Conservation (phyloP, 2,329 filamentous ascomycete genomes). For the Penicillium sp. region DNA sequence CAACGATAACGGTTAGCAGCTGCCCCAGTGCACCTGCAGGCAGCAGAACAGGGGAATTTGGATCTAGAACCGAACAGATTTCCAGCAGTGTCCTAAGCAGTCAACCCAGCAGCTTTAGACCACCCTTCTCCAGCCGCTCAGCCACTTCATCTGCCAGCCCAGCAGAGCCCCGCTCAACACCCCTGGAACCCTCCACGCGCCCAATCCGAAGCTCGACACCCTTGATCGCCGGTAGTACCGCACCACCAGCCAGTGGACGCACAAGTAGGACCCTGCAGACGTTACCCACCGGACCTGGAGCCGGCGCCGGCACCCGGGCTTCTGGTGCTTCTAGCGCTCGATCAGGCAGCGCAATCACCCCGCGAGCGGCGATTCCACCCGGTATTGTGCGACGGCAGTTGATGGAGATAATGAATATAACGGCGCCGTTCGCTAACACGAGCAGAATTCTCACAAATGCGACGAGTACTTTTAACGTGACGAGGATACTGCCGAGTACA, state of each 20-base stretch:
- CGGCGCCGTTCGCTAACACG: conserved; percentile 17
- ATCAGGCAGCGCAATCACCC: not conserved
- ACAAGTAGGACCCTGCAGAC: conserved; percentile 5
- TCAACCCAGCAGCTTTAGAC: not conserved
- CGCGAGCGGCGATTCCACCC: conserved; percentile 4
- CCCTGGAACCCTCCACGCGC: not conserved
- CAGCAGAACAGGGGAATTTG: not conserved
- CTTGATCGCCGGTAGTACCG: not conserved
- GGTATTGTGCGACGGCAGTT: conserved; percentile 15
- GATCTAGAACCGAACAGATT: not conserved
- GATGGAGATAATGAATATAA: conserved; percentile 9
- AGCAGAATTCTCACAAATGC: conserved; percentile 15
- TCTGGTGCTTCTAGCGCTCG: not conserved
- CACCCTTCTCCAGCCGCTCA: not conserved
- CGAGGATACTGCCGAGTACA: not conserved
- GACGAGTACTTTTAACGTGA: conserved; percentile 15
- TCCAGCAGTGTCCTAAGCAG: not conserved
- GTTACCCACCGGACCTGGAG: not conserved
- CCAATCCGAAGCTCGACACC: conserved; percentile 6
- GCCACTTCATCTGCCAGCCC: not conserved
- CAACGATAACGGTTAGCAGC: conserved; percentile 7
- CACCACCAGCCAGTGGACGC: not conserved
- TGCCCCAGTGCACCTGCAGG: conserved; percentile 1
- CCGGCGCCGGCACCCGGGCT: not conserved
- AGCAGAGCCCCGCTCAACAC: not conserved